These are phyloP conservation scores for Pascua sp. DNA, from an alignment of 1,284 basidiomycete species.

Conservation along the genomic window DNA sequence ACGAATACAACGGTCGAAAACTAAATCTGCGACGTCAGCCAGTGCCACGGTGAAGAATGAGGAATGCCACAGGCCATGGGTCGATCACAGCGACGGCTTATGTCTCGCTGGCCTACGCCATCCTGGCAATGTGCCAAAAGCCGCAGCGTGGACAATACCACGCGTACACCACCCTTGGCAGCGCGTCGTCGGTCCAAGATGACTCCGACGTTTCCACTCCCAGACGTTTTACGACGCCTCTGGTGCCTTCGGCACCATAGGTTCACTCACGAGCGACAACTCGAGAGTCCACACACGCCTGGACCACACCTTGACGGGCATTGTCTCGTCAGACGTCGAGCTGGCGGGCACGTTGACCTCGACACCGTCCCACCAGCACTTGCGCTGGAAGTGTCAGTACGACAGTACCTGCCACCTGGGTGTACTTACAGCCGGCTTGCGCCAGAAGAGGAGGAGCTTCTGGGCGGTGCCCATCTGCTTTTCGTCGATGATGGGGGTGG, in stretches of 20 bases:
- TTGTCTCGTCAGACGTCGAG: conserved; percentile 50
- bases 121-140: background rate
- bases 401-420: background rate
- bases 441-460: conserved; percentile 96
- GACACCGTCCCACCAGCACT: conserved; percentile 99
- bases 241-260: background rate
- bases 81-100: too few relatives aligned
- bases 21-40: too few relatives aligned
- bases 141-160: background rate
- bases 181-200: too few relatives aligned
- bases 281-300: conserved; percentile 98
- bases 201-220: background rate
- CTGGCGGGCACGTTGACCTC: conserved; percentile 71
- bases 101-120: too few relatives aligned
- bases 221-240: too few relatives aligned
- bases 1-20: too few relatives aligned
- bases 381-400: conserved; percentile 59
- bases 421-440: conserved; percentile 86
- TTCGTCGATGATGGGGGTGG: conserved; percentile 61
- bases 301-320: conserved; percentile 85
- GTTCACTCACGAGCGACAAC: conserved; percentile 74
- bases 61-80: too few relatives aligned
- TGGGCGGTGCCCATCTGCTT: conserved; percentile 95
- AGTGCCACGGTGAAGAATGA: too few relatives aligned
- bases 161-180: background rate